Conservation (phyloP, 2,329 filamentous ascomycete species). For the Aspergillus candidus region DNA sequence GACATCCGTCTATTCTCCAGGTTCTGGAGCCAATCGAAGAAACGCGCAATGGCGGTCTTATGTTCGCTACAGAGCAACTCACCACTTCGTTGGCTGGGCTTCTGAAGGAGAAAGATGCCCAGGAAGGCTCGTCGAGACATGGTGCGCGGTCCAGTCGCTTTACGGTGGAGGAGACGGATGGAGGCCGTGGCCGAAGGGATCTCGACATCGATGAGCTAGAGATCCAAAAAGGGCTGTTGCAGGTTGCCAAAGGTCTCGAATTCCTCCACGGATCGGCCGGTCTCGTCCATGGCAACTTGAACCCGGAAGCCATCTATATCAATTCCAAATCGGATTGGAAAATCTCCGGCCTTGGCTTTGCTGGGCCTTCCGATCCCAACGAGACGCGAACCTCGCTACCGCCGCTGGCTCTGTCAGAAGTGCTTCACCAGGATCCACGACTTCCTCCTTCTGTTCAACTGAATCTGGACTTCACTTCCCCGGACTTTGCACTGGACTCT, state of each 20-base stretch:
- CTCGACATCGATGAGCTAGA: constrained; percentile 94
- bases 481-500: constrained; percentile 88
- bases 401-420: constrained; percentile 75
- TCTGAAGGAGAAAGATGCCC: constrained; percentile 81
- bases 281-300: constrained; percentile 88
- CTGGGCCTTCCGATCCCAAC: constrained; percentile 70
- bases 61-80: constrained; percentile 91
- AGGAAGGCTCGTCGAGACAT: constrained; percentile 64
- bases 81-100: constrained; percentile 80
- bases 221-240: constrained; percentile 91
- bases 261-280: constrained; percentile 94
- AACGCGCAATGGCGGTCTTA: constrained; percentile 79
- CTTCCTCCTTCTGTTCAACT: constrained; percentile 78
- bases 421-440: constrained; percentile 76
- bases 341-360: constrained; percentile 88
- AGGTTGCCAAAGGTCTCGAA: constrained; percentile 88
- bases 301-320: constrained; percentile 85
- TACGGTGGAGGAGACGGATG: constrained; percentile 72
- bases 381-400: constrained; percentile 68
- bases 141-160: constrained; percentile 70
- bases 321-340: constrained; percentile 99
- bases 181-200: constrained; percentile 66
- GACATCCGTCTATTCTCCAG: constrained; percentile 88
- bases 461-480: constrained; percentile 87
- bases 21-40: constrained; percentile 94